phyloP scores from a whole-genome alignment of 164 flowering plant species.

The Berberis vulgaris region DNA sequence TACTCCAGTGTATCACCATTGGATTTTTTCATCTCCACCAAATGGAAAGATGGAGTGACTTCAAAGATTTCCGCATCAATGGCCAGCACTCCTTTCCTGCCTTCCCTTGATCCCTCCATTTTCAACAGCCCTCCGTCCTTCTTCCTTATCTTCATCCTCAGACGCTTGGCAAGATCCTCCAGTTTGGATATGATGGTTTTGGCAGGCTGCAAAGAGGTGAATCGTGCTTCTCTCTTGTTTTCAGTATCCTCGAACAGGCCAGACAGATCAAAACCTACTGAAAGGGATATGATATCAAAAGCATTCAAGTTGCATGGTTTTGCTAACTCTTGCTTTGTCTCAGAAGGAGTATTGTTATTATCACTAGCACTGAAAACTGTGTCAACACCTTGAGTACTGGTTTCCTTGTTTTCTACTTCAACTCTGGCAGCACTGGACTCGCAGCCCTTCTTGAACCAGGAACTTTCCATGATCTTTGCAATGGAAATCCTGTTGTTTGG shows the following conservation, averaged over 20 bases:
- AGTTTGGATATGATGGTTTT: conserved; percentile 54
- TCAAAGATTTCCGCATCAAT: conserved; percentile 82
- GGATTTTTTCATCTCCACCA: conserved; percentile 69
- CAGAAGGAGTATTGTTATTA: conserved; percentile 9
- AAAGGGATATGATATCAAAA: conserved; percentile 72
- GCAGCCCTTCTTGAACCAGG: conserved; percentile 60
- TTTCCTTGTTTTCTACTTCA: conserved; percentile 16
- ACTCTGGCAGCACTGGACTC: conserved; percentile 10
- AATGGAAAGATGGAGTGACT: conserved; percentile 45
- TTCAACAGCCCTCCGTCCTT: conserved; percentile 47
- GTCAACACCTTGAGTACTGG: conserved; percentile 12
- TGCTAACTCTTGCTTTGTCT: conserved; percentile 21
- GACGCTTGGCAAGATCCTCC: conserved; percentile 44
- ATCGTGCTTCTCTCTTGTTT: conserved; percentile 39
- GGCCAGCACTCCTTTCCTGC: conserved; percentile 55
- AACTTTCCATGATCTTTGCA: conserved; percentile 47
- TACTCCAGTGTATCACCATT: conserved; percentile 75
- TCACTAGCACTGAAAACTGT: conserved; percentile 11
- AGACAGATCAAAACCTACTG: conserved; percentile 70
- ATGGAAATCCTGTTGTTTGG: conserved; percentile 54
- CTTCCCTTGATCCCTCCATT: conserved; percentile 46
- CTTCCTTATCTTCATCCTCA: conserved; percentile 44
- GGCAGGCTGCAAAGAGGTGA: conserved; percentile 49
- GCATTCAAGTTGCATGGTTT: conserved; percentile 54
- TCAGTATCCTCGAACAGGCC: conserved; percentile 46